Base-by-base conservation (phyloP, 2,329 filamentous ascomycete species). In the Fusarium agapanthi region DNA sequence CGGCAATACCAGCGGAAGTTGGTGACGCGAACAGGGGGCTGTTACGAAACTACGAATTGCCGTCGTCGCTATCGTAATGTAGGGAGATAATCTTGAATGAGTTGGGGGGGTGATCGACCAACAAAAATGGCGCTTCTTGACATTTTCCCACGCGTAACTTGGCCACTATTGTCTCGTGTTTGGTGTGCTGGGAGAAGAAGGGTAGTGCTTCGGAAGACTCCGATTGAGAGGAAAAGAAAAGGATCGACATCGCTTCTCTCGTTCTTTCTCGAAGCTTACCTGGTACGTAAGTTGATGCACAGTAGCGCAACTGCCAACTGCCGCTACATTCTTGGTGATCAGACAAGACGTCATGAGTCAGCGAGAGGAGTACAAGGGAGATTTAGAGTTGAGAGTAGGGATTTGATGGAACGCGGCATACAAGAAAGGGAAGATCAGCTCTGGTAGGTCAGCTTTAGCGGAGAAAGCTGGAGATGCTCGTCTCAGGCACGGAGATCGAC, bases 401-500 rank as follows among this genome's bases (percentile, higher is more conserved):
- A 38, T 44, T 53, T 26, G 43, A 58, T 69, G 56, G 65, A 60
- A 65, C 44, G 51, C 48, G 54, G 50, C 35, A 51, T 20, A 59
- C 43, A 45, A 48, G 40, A 47, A 54, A 57, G 32, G 48, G 54
- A 58, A 57, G 55, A 61, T 35, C 44, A 38, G 62, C 48, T 44
- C 55, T 73, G 50, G 67, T 71, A 61, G 66, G 66, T 22, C 43
- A 37, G 38, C 22, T 47, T 13, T 12, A 44, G 54, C 55, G 70
- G 70, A 73, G 66, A 73, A 72, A 58, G 45, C 58, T 72, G 70
- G 70, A 71, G 70, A 61, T 73, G 30, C 41, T 67, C 59, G 70
- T 73, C 70, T 73, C 70, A 73, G 70, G 70, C 71, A 73, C 58
- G 55, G 55, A 68, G 70, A 73, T 73, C 70, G 62, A 57, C 62